Base-by-base conservation (phyloP, 768 basidiomycete genomes). In the Pleurotus tuoliensis region DNA sequence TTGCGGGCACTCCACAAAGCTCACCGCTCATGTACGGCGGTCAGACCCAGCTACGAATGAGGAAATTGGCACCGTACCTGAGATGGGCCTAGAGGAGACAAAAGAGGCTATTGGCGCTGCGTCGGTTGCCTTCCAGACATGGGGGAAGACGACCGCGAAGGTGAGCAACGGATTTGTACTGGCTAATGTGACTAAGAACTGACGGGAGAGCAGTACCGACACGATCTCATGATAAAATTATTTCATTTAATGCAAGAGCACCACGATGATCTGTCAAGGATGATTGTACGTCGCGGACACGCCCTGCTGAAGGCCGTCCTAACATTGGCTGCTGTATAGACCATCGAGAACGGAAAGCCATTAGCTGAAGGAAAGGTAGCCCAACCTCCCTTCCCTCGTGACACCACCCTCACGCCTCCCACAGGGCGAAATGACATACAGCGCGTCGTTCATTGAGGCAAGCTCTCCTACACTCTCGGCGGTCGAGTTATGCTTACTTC, bases 321-420 rank as follows among this genome's bases (percentile, higher is more conserved):
- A 62, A 65, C 64, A 66, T 68, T 68, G 69, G 68, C 50, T 55
- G 38, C 39, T 39, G 24, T 11, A 15, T 69, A 93, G 92, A 95
- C 93, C 5, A 73, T 94, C 58, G 97, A 99, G 75, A 99, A 99
- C 65, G 97, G 97, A 37, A 99, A 98, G 74, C 81, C 94, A 6
- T 73, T 97, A 44, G 73, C 76, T 0, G 94, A 98, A 62, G 90
- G 83, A 37, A 89, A 90, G 82, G 90, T 89, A 59, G 41, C 25
- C 47, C 47, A 55, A 25, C 39, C 20, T 25, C 5, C 18, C 22
- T 6, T 27, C 8, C 49, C 9, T 56, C 9, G 44, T 39, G 18
- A 51, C 16, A 38, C 16, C n/a, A 30, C 39, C 15, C 52, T 27
- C 20, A 56, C 50, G 58, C 25, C 46, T 53, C 45, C 30, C 30